Percentiles rank a stretch among this genome's conserved stretches.
phyloP scores from a whole-genome alignment of 2,329 filamentous ascomycete species.

The Davidsoniella virescens region DNA sequence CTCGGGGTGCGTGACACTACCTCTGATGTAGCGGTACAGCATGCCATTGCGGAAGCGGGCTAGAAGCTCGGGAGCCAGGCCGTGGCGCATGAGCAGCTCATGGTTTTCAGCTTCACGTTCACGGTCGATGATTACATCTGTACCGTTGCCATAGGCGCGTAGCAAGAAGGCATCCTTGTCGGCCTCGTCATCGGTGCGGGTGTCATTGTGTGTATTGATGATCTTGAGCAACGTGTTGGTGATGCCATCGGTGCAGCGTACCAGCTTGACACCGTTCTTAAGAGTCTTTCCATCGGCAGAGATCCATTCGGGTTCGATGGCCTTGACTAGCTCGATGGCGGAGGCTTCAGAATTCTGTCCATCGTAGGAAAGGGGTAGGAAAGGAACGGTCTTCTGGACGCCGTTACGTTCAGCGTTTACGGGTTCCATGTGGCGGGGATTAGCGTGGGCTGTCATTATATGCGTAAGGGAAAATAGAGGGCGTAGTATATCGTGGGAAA shows the following conservation, averaged over 20 bases:
- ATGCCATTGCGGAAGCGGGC: conserved; percentile 93
- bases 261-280: conserved; percentile 46
- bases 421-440: conserved; percentile 5
- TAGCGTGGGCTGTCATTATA: conserved; percentile 10
- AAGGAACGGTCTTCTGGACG: conserved; percentile 28
- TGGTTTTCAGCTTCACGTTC: conserved; percentile 70
- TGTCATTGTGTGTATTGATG: conserved; percentile 48
- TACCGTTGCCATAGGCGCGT: conserved; percentile 85
- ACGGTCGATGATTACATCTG: conserved; percentile 88
- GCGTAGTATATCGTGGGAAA: neutral
- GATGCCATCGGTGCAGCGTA: conserved; percentile 92
- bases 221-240: conserved; percentile 83
- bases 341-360: conserved; percentile 61
- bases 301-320: conserved; percentile 72
- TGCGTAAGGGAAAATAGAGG: neutral
- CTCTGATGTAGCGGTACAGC: conserved; percentile 80
- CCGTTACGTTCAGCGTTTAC: neutral
- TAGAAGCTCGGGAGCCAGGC: conserved; percentile 71
- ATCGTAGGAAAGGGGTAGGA: conserved; percentile 66
- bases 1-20: conserved; percentile 60
- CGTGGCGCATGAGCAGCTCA: conserved; percentile 67
- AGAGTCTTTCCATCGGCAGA: conserved; percentile 29
- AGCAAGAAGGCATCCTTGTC: conserved; percentile 77
- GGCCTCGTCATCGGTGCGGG: conserved; percentile 54
- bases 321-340: conserved; percentile 61